Evolutionary conservation across 768 basidiomycete species (phyloP), one percentile per base, ranked within the genome.

Genomic region (Boletus reticuloceps): DNA sequence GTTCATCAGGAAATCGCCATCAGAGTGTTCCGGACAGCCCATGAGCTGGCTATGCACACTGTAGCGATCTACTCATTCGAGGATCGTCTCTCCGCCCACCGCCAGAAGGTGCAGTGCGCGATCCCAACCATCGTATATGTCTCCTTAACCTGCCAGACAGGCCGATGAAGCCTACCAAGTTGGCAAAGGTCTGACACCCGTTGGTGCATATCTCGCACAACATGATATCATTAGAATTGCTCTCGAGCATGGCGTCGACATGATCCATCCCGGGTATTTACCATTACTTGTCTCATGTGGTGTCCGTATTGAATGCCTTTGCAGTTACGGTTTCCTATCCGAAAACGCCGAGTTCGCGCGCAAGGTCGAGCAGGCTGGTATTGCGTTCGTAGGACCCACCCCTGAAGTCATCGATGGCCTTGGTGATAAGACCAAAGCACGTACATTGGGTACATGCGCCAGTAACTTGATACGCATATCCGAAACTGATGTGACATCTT

Each of bases 141-240:
- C 54, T 49, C 37, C 37, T 58, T 65, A 34, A 64, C 55, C 22
- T 36, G 34, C 27, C 19, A 22, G 50, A 46, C 41, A 95, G 94
- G 92, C 94, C 58, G 97, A 99, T 73, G 97, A 99, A 75, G 94
- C 95, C 1, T 99, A 99, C 74, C 90, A 94, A 74, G 97, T 98
- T 60, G 97, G 97, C 52, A 94, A 91, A 66, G 97, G 97, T 10
- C 74, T 98, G 48, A 94, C 95, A 14, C 97, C 97, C 32, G 97
- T 99, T 39, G 97, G 80, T 17, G 97, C 97, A 11, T 99, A 99
- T 73, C 89, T 99, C 59, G 88, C 95, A 3, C 95, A 98, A 71
- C 94, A 98, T 64, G 94, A 97, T 66, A 98, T 99, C 73, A 94
- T 99, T 74, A 78, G 86, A 59, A 88, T 94, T 61, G 93, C 94